Evolutionary conservation across 2,329 filamentous ascomycete genomes (phyloP).

Genomic region (Ophiobolus disseminans): DNA sequence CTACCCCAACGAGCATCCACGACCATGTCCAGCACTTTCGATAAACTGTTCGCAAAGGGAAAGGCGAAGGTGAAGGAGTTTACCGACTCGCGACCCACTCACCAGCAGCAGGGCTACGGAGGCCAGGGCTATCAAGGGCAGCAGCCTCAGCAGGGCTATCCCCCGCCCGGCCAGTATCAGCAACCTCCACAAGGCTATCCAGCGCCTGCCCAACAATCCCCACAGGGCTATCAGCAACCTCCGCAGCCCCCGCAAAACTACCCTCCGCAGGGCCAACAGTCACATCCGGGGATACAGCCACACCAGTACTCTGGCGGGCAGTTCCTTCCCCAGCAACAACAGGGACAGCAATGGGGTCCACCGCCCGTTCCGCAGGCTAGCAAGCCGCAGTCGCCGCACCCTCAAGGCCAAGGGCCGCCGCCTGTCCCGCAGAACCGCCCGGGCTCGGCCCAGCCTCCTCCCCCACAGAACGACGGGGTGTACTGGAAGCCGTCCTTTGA

Average conservation of each 20-base stretch:
- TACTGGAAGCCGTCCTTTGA: slow-evolving; percentile 64
- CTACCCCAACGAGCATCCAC: slow-evolving; percentile 6
- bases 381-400: slow-evolving; percentile 38
- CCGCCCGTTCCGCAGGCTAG: slow-evolving; percentile 41
- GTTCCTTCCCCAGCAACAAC: slow-evolving; percentile 24
- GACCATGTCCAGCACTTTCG: slow-evolving; percentile 38
- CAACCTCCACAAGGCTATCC: slow-evolving; percentile 21
- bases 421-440: slow-evolving; percentile 41
- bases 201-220: slow-evolving; percentile 11
- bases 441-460: slow-evolving; percentile 32
- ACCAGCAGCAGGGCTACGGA: slow-evolving; percentile 19
- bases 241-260: slow-evolving; percentile 23
- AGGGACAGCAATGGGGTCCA: slow-evolving; percentile 28
- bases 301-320: neutral
- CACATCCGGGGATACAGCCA: too few species aligned
- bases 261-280: too few species aligned
- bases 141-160: slow-evolving; percentile 27
- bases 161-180: slow-evolving; percentile 12
- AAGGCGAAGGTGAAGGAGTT: slow-evolving; percentile 48
- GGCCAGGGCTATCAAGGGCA: slow-evolving; percentile 27
- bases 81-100: slow-evolving; percentile 27
- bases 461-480: slow-evolving; percentile 40
- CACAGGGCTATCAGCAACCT: slow-evolving; percentile 12
- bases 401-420: slow-evolving; percentile 15
- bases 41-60: slow-evolving; percentile 46